These are phyloP conservation scores for Umbelopsis ramanniana DNA, from an alignment of 192 early-diverging fungal genomes.

Conservation along the genomic window DNA sequence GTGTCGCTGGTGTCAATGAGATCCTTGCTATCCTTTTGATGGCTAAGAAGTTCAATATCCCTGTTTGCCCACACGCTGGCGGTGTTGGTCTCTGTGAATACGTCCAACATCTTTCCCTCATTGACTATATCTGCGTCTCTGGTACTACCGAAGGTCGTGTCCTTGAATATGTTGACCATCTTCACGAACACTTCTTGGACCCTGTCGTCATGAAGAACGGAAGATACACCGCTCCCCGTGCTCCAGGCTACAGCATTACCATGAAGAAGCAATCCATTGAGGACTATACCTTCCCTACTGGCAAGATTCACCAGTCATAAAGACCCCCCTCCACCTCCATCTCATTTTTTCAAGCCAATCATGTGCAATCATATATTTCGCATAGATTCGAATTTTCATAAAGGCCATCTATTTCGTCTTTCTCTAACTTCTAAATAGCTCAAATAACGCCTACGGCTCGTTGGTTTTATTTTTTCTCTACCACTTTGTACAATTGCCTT, in stretches of 20 bases:
- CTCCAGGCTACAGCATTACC: slow-evolving; percentile 37
- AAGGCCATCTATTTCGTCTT: too few relatives aligned
- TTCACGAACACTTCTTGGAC: slow-evolving; percentile 44
- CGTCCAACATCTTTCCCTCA: slow-evolving; percentile 43
- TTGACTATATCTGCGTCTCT: slow-evolving; percentile 44
- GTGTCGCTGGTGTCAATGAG: slow-evolving; percentile 45
- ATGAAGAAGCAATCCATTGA: slow-evolving; percentile 44
- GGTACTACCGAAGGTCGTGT: slow-evolving; percentile 36
- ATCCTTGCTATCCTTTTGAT: slow-evolving; percentile 43
- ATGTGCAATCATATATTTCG: too few relatives aligned
- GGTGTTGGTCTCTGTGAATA: slow-evolving; percentile 45
- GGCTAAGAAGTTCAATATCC: slow-evolving; percentile 45
- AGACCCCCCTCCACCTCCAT: background rate
- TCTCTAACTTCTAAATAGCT: too few relatives aligned
- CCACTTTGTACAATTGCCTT: slow-evolving; percentile 1
- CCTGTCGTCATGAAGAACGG: slow-evolving; percentile 40
- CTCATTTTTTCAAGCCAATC: background rate
- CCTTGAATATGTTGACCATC: slow-evolving; percentile 45
- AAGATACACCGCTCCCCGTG: slow-evolving; percentile 33
- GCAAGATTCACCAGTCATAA: slow-evolving; percentile 29
- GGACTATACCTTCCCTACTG: slow-evolving; percentile 43
- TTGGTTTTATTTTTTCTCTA: background rate
- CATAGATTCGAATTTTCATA: too few relatives aligned
- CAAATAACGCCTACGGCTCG: background rate
- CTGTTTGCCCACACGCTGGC: slow-evolving; percentile 44